These are phyloP conservation scores for Colletotrichum simmondsii DNA, from an alignment of 2,329 filamentous ascomycete genomes.

Conservation along the genomic window DNA sequence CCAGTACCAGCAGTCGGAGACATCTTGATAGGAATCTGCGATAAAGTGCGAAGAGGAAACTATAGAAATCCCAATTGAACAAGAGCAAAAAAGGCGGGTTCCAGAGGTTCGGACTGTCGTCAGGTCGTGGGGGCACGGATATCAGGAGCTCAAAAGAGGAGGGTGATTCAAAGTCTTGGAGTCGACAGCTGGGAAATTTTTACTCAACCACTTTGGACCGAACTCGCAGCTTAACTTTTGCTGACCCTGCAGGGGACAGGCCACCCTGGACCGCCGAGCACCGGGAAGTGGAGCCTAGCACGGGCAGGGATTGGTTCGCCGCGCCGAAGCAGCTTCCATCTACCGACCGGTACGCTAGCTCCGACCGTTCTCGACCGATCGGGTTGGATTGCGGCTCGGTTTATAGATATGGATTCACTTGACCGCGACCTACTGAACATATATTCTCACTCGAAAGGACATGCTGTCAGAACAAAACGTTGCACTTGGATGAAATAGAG, in stretches of 20 bases:
- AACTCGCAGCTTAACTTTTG: conserved; percentile 29
- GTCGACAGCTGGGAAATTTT: conserved; percentile 33
- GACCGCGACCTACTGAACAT: neutral
- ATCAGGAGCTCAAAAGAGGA: conserved; percentile 13
- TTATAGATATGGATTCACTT: neutral
- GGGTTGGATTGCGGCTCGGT: neutral
- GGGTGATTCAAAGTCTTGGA: conserved; percentile 19
- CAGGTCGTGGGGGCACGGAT: conserved; percentile 18
- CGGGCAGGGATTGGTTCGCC: conserved; percentile 14
- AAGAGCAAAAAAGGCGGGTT: conserved; percentile 4
- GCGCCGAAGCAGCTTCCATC: conserved; percentile 1
- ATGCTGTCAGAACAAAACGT: neutral
- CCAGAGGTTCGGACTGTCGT: conserved; percentile 19
- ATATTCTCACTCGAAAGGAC: neutral
- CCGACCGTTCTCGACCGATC: conserved; percentile 5
- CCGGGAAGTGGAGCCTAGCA: conserved; percentile 30
- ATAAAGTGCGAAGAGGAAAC: conserved; percentile 4
- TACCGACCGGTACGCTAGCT: conserved; percentile 12
- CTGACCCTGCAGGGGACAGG: conserved; percentile 30
- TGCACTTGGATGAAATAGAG: neutral
- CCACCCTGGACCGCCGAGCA: conserved; percentile 25
- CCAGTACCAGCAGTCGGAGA: conserved; percentile 64
- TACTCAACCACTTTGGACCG: conserved; percentile 27
- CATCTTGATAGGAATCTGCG: conserved; percentile 55
- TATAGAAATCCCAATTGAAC: conserved; percentile 5